These are phyloP conservation scores for Ulota crispa DNA, from an alignment of 225 moss, liverwort and hornwort genomes.

Conservation along the genomic window DNA sequence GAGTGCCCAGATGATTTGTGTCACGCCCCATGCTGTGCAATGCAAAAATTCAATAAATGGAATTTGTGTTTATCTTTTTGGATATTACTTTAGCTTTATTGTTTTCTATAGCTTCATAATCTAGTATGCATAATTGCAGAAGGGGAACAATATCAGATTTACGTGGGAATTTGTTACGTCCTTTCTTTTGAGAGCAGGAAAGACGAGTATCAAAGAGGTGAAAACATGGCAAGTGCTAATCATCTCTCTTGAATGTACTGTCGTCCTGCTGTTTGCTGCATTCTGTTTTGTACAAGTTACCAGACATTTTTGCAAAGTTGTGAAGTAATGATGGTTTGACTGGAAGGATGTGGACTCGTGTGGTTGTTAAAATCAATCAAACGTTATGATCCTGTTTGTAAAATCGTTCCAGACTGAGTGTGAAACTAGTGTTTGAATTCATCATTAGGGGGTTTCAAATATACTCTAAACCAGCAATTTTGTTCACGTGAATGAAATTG, in stretches of 20 bases:
- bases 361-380: neutral
- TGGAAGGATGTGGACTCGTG: neutral
- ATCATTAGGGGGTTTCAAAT: no score
- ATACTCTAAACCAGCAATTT: no score
- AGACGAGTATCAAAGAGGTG: neutral
- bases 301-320: neutral
- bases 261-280: neutral
- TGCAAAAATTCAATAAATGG: constrained; percentile 22
- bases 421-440: neutral
- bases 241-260: neutral
- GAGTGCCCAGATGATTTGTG: constrained; percentile 37
- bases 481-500: no score
- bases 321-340: neutral
- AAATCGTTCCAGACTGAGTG: neutral
- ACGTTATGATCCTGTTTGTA: neutral
- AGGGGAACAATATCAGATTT: neutral
- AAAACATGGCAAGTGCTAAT: neutral
- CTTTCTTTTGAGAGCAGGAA: neutral
- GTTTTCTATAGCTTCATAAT: neutral
- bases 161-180: neutral
- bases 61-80: neutral
- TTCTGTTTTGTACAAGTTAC: neutral
- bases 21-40: constrained; percentile 24
- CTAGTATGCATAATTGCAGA: neutral
- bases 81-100: neutral